Evolutionary conservation across 768 basidiomycete genomes (phyloP).

Genomic region (Gymnopilus junonius): DNA sequence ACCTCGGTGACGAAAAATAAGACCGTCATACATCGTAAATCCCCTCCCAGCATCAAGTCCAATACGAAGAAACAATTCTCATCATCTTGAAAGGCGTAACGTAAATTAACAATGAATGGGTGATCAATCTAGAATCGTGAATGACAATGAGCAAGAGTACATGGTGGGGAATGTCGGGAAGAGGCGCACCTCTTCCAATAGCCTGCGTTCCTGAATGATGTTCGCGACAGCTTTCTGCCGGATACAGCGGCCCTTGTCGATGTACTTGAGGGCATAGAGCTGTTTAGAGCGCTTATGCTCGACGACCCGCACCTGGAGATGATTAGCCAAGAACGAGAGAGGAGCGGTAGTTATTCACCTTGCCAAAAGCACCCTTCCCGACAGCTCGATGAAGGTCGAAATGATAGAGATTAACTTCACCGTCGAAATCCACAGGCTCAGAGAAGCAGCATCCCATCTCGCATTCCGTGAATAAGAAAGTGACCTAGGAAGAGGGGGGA

Average conservation of each 20-base stretch:
- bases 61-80: slow-evolving; percentile 98
- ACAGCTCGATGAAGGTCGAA: slow-evolving; percentile 96
- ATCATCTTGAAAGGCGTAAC: slow-evolving; percentile 97
- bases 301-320: slow-evolving; percentile 85
- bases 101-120: slow-evolving; percentile 86
- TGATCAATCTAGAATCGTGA: slow-evolving; percentile 74
- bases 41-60: slow-evolving; percentile 96
- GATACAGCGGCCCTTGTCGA: slow-evolving; percentile 93
- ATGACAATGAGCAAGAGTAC: slow-evolving; percentile 3
- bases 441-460: slow-evolving; percentile 69
- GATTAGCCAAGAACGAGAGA: not conserved
- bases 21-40: slow-evolving; percentile 79
- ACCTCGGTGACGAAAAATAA: slow-evolving; percentile 5
- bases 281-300: slow-evolving; percentile 94
- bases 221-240: slow-evolving; percentile 92
- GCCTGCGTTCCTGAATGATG: slow-evolving; percentile 89
- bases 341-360: slow-evolving; percentile 55
- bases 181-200: slow-evolving; percentile 85
- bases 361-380: slow-evolving; percentile 98
- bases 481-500: slow-evolving; percentile 28
- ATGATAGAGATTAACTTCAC: slow-evolving; percentile 90
- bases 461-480: slow-evolving; percentile 39
- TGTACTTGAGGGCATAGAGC: slow-evolving; percentile 96
- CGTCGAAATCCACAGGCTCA: slow-evolving; percentile 85
- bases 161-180: not conserved